Conservation (phyloP, 2,329 filamentous ascomycete species). For the Claviceps capensis region DNA sequence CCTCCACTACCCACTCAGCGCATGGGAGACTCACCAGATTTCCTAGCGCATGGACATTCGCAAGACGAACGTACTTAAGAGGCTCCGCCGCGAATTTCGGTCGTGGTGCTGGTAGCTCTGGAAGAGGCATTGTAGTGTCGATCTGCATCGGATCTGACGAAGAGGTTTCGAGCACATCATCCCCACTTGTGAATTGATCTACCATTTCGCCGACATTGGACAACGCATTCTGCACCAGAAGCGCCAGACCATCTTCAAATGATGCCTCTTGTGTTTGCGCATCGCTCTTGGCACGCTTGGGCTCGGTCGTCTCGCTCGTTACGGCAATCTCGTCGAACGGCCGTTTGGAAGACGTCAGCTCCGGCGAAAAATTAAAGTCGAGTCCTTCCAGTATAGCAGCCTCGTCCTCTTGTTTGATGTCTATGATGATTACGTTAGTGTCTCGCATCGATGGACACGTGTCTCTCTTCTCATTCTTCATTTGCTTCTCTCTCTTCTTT, state of each 20-base stretch:
- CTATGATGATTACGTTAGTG: conserved; percentile 7
- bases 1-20: not conserved
- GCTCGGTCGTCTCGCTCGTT: conserved; percentile 15
- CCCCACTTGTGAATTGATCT: conserved; percentile 15
- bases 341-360: conserved; percentile 23
- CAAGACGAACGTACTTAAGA: conserved; percentile 22
- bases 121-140: conserved; percentile 14
- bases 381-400: conserved; percentile 17
- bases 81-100: conserved; percentile 23
- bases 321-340: conserved; percentile 19
- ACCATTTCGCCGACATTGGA: conserved; percentile 26
- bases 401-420: conserved; percentile 26
- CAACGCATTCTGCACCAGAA: conserved; percentile 27
- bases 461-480: too few species aligned
- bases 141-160: conserved; percentile 21
- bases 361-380: conserved; percentile 22
- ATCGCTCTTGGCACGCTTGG: conserved; percentile 23
- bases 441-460: too few species aligned
- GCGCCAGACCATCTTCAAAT: conserved; percentile 22
- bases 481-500: too few species aligned
- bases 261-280: conserved; percentile 14
- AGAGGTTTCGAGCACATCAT: conserved; percentile 11
- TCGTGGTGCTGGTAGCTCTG: conserved; percentile 16
- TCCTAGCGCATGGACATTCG: conserved; percentile 25
- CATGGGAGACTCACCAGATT: conserved; percentile 22